Evolutionary conservation across 2,329 filamentous ascomycete species (phyloP).

Genomic region (Eutypa lata): DNA sequence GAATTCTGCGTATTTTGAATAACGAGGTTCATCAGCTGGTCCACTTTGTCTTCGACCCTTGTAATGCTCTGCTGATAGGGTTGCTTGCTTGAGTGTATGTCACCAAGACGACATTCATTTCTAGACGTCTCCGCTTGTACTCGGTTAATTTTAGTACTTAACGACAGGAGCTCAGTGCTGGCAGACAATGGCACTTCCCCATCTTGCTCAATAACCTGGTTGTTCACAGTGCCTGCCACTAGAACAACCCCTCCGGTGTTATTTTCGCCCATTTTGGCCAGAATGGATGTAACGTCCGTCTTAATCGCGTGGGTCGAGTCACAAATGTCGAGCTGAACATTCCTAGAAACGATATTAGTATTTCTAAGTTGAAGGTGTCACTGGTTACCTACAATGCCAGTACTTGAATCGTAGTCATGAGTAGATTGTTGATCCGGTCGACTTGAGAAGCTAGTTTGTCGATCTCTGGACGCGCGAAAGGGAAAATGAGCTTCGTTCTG

Average conservation of each 20-base stretch:
- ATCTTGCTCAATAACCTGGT: too few relatives aligned
- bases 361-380: background rate
- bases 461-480: background rate
- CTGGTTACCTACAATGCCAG: background rate
- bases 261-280: too few relatives aligned
- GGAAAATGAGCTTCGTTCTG: background rate
- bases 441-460: background rate
- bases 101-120: background rate
- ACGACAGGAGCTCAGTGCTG: too few relatives aligned
- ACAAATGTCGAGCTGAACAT: too few relatives aligned
- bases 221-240: too few relatives aligned
- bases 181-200: too few relatives aligned
- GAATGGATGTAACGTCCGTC: too few relatives aligned
- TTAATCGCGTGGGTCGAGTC: too few relatives aligned
- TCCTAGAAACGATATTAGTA: too few relatives aligned
- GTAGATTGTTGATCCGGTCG: background rate
- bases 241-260: too few relatives aligned
- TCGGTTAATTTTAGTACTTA: too few relatives aligned
- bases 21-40: background rate
- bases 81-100: background rate
- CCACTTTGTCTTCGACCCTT: background rate
- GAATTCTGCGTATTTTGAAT: background rate
- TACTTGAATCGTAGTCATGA: background rate
- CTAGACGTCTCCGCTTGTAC: too few relatives aligned
- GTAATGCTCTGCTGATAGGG: background rate